Evolutionary conservation across 2,329 filamentous ascomycete species (phyloP), one percentile per base, ranked within the genome.

Genomic region (Xylaria sp.): DNA sequence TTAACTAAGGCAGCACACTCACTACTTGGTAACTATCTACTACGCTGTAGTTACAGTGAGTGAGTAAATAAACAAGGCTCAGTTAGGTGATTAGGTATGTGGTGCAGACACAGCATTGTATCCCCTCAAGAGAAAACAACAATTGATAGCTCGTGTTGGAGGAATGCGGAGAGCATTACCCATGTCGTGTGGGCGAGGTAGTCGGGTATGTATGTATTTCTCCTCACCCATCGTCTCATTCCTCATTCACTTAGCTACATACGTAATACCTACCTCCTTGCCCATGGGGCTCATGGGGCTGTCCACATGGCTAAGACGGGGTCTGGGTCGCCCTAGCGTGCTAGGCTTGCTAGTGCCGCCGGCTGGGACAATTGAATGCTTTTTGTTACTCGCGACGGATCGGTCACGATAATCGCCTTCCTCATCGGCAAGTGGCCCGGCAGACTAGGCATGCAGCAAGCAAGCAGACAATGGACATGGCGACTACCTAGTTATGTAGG

Each of bases 121-220:
- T 51, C 48, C 48, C 24, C 21, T n/a, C 48, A 51, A 30, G 48
- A 51, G 48, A n/a, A 51, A 48, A 27, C 24, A 53, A 42, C 32
- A 47, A 39, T 24, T 36, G 47, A 21, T 32, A n/a, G 51, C 42
- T 19, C 14, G 30, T 54, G 53, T 24, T 65, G 66, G 62, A 45
- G 51, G 54, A 62, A 62, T 68, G 66, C 66, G 66, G 66, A 65
- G 66, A 68, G 64, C 12, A 51, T 51, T 51, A 47, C 17, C 42
- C 42, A 17, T 47, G 17, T 17, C 4, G 42, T 4, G 6, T 42
- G 14, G 12, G 17, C 39, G 11, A 17, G 39, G 12, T 42, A 42
- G 39, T 17, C 4, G 11, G 39, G 8, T n/a, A 14, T 14, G 8
- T n/a, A 14, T 14, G 6, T 21, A 36, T 55, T 55, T 55, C 51